Percentiles rank a stretch among this genome's conserved stretches.
phyloP scores from a whole-genome alignment of 2,329 filamentous ascomycete species.

The Stachybotrys chlorohalonatus region DNA sequence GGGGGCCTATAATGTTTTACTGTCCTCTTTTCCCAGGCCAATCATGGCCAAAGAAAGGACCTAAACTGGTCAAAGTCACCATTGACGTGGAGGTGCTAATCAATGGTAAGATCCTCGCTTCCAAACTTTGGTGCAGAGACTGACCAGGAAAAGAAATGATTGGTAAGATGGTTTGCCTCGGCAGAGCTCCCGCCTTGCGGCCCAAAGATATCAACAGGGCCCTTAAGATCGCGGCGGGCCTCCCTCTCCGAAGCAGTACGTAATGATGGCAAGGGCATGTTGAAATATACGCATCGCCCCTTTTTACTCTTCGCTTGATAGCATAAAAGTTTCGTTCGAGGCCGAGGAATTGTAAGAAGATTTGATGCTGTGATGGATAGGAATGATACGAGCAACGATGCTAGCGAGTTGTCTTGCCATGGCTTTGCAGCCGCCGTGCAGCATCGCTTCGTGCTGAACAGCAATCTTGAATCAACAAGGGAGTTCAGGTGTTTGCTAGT shows the following conservation, averaged over 20 bases:
- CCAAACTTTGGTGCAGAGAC: neutral
- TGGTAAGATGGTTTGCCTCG: conserved; percentile 25
- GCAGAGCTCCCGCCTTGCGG: conserved; percentile 27
- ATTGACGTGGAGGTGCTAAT: conserved; percentile 24
- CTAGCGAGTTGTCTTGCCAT: too few species aligned
- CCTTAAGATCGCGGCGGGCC: conserved; percentile 16
- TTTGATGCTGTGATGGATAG: too few species aligned
- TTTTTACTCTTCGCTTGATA: too few species aligned
- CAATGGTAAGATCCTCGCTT: conserved; percentile 17
- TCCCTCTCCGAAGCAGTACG: neutral
- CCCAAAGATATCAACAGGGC: conserved; percentile 26
- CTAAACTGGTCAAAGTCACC: conserved; percentile 14
- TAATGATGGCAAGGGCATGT: too few species aligned
- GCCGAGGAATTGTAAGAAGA: too few species aligned
- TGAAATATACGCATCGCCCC: too few species aligned
- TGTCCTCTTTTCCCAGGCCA: neutral
- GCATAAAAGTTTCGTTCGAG: too few species aligned
- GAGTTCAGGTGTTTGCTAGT: too few species aligned
- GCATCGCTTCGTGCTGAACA: too few species aligned
- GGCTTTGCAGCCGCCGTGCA: too few species aligned
- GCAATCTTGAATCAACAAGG: too few species aligned
- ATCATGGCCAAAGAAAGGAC: neutral
- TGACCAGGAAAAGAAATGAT: conserved; percentile 21
- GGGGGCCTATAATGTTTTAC: neutral
- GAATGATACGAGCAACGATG: too few species aligned